Conservation (phyloP, 176 grass and related monocot genomes). For the Zizania latifolia region DNA sequence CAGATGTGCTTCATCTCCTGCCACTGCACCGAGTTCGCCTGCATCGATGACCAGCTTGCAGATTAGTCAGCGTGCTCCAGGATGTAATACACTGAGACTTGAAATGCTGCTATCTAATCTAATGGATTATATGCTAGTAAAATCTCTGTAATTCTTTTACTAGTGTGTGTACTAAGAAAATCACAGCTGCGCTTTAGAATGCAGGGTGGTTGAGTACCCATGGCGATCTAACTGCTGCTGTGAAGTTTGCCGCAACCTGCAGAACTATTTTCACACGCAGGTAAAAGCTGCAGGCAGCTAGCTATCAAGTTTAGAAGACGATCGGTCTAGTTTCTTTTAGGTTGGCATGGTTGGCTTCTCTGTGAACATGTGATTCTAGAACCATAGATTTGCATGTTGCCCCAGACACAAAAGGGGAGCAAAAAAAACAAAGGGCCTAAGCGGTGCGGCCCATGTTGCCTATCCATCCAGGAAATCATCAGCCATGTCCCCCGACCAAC, state of each 20-base stretch:
- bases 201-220: too few species aligned
- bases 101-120: background rate
- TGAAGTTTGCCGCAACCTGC: too few species aligned
- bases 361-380: conserved; percentile 11
- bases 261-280: background rate
- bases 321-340: background rate
- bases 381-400: background rate
- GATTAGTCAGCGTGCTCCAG: background rate
- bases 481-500: too few species aligned
- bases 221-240: too few species aligned
- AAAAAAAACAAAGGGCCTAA: background rate
- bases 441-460: conserved; percentile 3
- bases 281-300: background rate
- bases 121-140: too few species aligned
- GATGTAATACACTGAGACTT: background rate
- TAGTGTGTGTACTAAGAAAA: too few species aligned
- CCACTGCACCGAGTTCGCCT: conserved; percentile 74
- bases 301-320: background rate
- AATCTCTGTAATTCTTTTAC: too few species aligned
- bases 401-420: background rate
- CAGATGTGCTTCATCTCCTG: conserved; percentile 86
- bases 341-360: background rate
- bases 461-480: too few species aligned
- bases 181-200: too few species aligned
- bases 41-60: background rate